Base-by-base conservation (phyloP, 345 rosid species). In the Eucalyptus grandis region DNA sequence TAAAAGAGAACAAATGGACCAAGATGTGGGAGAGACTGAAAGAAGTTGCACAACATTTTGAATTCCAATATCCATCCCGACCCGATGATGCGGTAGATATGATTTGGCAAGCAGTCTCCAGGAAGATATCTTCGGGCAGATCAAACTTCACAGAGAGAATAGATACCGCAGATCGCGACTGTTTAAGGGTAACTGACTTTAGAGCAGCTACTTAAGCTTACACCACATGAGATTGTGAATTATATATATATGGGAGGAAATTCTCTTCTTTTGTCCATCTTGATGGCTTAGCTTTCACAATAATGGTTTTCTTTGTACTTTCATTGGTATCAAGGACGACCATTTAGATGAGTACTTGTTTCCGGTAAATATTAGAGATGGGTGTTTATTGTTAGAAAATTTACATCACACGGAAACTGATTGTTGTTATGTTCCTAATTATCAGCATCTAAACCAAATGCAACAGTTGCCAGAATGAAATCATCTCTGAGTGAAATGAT, bases 41-140 rank as follows among this genome's bases (percentile, higher is more conserved):
- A 91, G 94, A 93, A 88, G 92, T 96, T 77, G 95, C 90, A 34
- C 92, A 30, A 31, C 94, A 92, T 65, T 95, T 95, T 8, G 96
- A 96, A 92, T 98, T 94, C 93, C 94, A 89, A 80, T 95, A 94
- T 90, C 99, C 97, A 80, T 95, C 99, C n/a, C 92, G 72, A 87
- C 88, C 94, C 60, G 94, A 94, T 90, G 99, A 97, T 92, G 96
- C 98, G 17, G 97, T 98, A 80, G 95, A 97, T 90, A 97, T 96
- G 99, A 95, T 97, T 88, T 98, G 99, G 98, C 88, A 92, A 40
- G 97, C 96, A 21, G 94, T 96, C 91, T 93, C 94, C 3, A 94
- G 93, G 9, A 97, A 94, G 95, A 89, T 89, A 87, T 90, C 96
- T 60, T 90, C 94, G 0, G 87, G 90, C 94, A 47, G 72, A 92